Conservation (phyloP, 805 yeast species). For the Wickerhamiella siamensis region DNA sequence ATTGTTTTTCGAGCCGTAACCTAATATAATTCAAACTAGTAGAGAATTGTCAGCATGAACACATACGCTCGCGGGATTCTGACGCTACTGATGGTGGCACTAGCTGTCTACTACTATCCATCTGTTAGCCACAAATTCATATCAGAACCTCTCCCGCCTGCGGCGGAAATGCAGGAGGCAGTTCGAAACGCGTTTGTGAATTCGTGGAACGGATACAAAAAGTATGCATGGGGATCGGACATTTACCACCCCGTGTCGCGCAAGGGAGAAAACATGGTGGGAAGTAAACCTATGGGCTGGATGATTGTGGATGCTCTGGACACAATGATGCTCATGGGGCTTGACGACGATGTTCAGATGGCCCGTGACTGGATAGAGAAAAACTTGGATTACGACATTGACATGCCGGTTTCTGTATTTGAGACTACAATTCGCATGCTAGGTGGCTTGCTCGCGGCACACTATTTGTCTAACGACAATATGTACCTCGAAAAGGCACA, state of each 20-base stretch:
- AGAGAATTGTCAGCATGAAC: not conserved
- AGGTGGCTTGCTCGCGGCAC: conserved; percentile 41
- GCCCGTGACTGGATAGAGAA: conserved; percentile 27
- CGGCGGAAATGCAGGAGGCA: conserved; percentile 19
- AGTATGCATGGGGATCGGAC: conserved; percentile 33
- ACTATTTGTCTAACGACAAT: conserved; percentile 31
- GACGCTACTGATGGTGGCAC: not conserved
- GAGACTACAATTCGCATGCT: conserved; percentile 39
- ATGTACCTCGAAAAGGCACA: conserved; percentile 29
- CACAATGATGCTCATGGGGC: conserved; percentile 34
- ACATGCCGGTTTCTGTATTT: conserved; percentile 35
- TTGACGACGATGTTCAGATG: conserved; percentile 27
- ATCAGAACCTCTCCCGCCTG: not conserved
- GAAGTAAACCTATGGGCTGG: conserved; percentile 31
- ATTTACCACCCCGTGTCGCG: conserved; percentile 11
- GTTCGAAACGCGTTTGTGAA: conserved; percentile 28
- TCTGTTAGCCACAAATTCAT: not conserved
- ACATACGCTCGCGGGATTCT: not conserved
- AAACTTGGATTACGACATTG: conserved; percentile 38
- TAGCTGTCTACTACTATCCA: not conserved
- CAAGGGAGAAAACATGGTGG: conserved; percentile 10
- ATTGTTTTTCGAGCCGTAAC: too few species aligned
- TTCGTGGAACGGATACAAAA: conserved; percentile 34
- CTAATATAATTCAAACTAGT: not conserved
- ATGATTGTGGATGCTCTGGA: conserved; percentile 39